Percentiles rank a stretch among this genome's conserved stretches.
phyloP scores from a whole-genome alignment of 2,329 filamentous ascomycete species.

The Domatiomyces catenatus region DNA sequence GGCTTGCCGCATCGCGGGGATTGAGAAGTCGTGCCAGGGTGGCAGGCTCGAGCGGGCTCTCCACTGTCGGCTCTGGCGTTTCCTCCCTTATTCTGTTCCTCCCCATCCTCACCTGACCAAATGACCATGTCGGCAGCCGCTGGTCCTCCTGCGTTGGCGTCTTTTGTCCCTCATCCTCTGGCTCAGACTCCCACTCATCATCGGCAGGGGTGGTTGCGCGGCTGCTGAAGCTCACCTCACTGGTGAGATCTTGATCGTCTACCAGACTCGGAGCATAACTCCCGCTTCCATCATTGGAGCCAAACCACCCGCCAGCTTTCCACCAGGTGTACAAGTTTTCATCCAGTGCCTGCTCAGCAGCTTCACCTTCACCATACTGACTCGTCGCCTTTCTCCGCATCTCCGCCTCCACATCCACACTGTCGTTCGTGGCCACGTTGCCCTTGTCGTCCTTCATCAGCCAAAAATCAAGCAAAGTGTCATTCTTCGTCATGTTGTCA shows the following conservation, averaged over 20 bases:
- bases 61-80: slow-evolving; percentile 37
- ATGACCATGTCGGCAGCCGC: slow-evolving; percentile 21
- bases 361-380: slow-evolving; percentile 16
- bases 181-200: slow-evolving; percentile 28
- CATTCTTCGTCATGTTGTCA: slow-evolving; percentile 10
- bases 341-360: slow-evolving; percentile 49
- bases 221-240: slow-evolving; percentile 54
- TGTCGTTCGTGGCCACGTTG: slow-evolving; percentile 37
- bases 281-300: slow-evolving; percentile 62
- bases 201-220: slow-evolving; percentile 31
- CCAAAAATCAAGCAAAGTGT: slow-evolving; percentile 36
- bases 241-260: slow-evolving; percentile 54
- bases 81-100: slow-evolving; percentile 14
- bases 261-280: slow-evolving; percentile 49
- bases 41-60: slow-evolving; percentile 47
- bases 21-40: slow-evolving; percentile 70
- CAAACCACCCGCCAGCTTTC: slow-evolving; percentile 71
- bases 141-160: slow-evolving; percentile 60
- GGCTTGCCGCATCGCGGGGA: slow-evolving; percentile 60
- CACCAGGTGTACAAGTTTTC: slow-evolving; percentile 70
- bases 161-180: slow-evolving; percentile 37
- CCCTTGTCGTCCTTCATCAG: slow-evolving; percentile 36
- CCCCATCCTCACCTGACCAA: slow-evolving; percentile 7
- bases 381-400: slow-evolving; percentile 47
- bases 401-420: slow-evolving; percentile 68